phyloP scores from a whole-genome alignment of 1,139 yeast species.

The Scheffersomyces quercinus region DNA sequence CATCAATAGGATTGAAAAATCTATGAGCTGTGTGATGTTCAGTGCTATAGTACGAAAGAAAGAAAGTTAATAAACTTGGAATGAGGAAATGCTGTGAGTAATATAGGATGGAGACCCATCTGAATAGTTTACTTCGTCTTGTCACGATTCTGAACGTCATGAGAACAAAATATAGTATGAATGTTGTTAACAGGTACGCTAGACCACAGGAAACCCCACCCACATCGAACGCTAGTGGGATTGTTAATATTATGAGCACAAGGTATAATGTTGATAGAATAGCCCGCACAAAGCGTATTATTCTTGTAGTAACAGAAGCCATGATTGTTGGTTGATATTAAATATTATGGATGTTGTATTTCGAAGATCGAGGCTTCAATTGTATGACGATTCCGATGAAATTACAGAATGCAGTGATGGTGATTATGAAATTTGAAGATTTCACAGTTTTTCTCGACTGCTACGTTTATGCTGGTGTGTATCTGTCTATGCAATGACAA shows the following conservation, averaged over 20 bases:
- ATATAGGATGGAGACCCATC: constrained; percentile 62
- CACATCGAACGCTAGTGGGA: constrained; percentile 92
- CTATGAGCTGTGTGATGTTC: constrained; percentile 21
- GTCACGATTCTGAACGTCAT: constrained; percentile 69
- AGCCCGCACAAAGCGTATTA: constrained; percentile 21
- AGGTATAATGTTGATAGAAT: constrained; percentile 60
- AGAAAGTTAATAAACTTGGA: constrained; percentile 77
- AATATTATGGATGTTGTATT: too few species aligned
- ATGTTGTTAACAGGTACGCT: constrained; percentile 77
- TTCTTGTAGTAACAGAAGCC: constrained; percentile 5
- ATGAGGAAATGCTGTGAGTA: constrained; percentile 80
- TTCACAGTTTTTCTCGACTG: too few species aligned
- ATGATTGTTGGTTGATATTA: not conserved
- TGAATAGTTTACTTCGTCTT: constrained; percentile 48
- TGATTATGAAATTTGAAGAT: too few species aligned
- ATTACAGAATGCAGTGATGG: too few species aligned
- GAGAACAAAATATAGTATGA: constrained; percentile 64
- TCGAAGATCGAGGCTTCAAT: too few species aligned
- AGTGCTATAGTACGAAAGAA: constrained; percentile 52
- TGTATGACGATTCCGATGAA: too few species aligned
- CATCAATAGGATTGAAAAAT: constrained; percentile 21
- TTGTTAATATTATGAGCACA: constrained; percentile 71
- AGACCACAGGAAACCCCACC: constrained; percentile 92
- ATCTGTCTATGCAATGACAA: too few species aligned
- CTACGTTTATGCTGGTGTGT: too few species aligned